Base-by-base conservation (phyloP, 1,284 basidiomycete species). In the Naganishia sp. region DNA sequence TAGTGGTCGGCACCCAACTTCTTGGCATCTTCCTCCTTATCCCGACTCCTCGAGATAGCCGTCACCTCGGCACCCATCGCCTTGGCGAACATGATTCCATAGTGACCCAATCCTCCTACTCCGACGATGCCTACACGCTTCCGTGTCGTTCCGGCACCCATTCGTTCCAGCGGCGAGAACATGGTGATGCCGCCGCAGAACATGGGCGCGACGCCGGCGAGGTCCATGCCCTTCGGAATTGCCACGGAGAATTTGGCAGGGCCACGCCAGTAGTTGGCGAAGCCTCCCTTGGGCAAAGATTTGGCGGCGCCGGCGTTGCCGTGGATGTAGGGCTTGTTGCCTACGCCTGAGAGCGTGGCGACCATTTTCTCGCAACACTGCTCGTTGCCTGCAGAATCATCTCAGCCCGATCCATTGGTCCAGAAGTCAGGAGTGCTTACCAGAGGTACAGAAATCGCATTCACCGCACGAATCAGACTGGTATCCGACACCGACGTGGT, bases 181-280 rank as follows among this genome's bases (percentile, higher is more conserved):
- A 86, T 83, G 11, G 87, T 88, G n/a, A 88, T 75, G 50, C 87
- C 87, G 7, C 82, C 87, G 73, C 87, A 88, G 33, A 86, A 75
- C 75, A 78, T 77, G 23, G 81, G 80, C 6, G 81, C 81, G 2
- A 82, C 86, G 66, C 84, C 76, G 65, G 83, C 83, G 2, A 83
- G 82, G 44, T 82, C 77, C 65, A 89, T 76, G 15, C 73, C 81
- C 3, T 87, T 83, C 0, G 88, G 88, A 61, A 90, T 85, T 15
- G 84, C 83, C 78, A 89, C 88, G 49, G 87, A 87, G 73, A 87
- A 89, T 68, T 82, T 23, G 50, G 50, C 21, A 4, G 50, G 50
- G 15, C 50, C 50, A 7, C 50, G 83, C 74, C 74, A 77, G 31
- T 33, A 53, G 6, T 53, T 53, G 50, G 50, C 25, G 28, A 53